Evolutionary conservation across 768 basidiomycete species (phyloP), one percentile per base, ranked within the genome.

Genomic region (Leccinum pellstonianum): DNA sequence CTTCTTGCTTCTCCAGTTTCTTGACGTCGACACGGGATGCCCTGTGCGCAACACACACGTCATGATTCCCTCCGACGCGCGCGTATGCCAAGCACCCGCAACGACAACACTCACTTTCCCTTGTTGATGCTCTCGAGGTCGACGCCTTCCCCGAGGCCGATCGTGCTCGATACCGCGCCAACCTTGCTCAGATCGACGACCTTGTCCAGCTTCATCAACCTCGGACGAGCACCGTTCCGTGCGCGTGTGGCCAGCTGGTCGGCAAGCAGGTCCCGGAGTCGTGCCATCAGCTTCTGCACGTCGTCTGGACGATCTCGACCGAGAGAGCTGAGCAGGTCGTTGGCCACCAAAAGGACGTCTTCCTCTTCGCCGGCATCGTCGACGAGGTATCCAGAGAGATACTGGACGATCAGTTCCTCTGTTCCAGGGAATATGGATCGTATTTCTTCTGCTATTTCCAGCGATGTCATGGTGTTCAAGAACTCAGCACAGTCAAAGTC

Each of bases 1-100:
- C 93, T 75, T 99, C 97, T 67, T 94, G 91, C 75, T 97, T 96
- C 77, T 96, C 94, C 9, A 97, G 84, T 68, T 95, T 95, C 76
- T 95, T 96, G 61, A 97, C 84, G 77, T 97, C 94, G 51, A 97
- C 94, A 29, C 90, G 87, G 38, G 92, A 93, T 35, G 90, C 91
- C 76, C 94, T 92, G 62, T 58, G 68, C 54, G 65, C 60, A 61
- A 61, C 56, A 54, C 50, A 49, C 3, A 55, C 8, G 50, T 61
- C 12, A 46, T 47, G 57, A 52, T 63, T 27, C 23, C 8, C 41
- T 23, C 9, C 46, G 14, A 41, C 48, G 52, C 48, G 53, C 61
- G 35, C 48, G 54, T 35, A 48, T 60, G 23, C 19, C 52, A 21
- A 46, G 52, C 50, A 56, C 52, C 27, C 56, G 48, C 37, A 55